Evolutionary conservation across 169 alveolate genomes (phyloP), one percentile per base, ranked within the genome.

Genomic region (Plasmodium vivax): DNA sequence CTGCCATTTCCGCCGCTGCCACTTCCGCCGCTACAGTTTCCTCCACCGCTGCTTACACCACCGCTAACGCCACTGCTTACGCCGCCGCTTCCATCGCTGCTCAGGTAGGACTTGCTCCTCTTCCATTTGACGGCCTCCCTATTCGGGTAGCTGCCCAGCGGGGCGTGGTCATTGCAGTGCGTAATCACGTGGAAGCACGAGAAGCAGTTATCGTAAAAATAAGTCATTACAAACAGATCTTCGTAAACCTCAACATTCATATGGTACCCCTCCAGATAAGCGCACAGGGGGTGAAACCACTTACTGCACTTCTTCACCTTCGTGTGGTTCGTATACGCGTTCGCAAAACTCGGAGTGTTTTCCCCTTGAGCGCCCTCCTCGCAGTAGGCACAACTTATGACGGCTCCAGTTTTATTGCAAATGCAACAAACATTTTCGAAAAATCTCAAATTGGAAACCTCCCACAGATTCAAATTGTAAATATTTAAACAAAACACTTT

Each of bases 151-250:
- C 73, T 38, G 30, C 62, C 82, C 45, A 9, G 19, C 5, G 93
- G 93, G 3, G 56, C 16, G 81, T 87, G 93, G 41, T 87, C 85
- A 56, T 77, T 87, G 32, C 93, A 87, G 68, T 56, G 72, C 38
- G 93, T 87, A 23, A 32, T 74, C 10, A 87, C 56, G 36, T 58
- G 23, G n/a, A 87, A 51, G n/a, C 14, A 75, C 32, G 93, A 56
- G 68, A 87, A 87, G 47, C 93, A 87, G 47, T 87, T 87, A 41
- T 87, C 93, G 62, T 75, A 87, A 87, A 87, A 87, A 87, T 71
- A 87, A 3, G 85, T 51, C 43, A n/a, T 77, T 9, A 87, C 72
- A 75, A 75, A 87, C 32, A 47, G 32, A 54, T 87, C 93, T 3
- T 87, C 93, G 81, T 87, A 79, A 32, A 87, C 58, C 54, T 87